Evolutionary conservation across 768 basidiomycete species (phyloP), one percentile per base, ranked within the genome.

Genomic region (Suillus luteus): DNA sequence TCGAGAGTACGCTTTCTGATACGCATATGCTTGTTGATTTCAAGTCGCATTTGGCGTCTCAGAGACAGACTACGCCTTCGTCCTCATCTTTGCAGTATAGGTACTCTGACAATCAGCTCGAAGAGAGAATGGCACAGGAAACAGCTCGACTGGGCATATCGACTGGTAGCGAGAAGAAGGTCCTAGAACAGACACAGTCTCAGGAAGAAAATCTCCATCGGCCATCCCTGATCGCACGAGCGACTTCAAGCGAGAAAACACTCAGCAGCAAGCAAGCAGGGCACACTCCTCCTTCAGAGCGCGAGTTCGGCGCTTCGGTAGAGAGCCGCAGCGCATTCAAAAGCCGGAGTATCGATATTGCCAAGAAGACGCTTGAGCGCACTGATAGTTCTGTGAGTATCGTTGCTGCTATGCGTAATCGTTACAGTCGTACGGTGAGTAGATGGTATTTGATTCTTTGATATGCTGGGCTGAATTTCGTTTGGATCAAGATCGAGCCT

Each of bases 351-450:
- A 66, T 76, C 35, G 78, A 79, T 63, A 66, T 63, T 33, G 68
- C 69, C 5, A 79, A 75, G 46, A 71, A 74, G 60, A 41, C 70
- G 17, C 67, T 85, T 4, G 85, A 88, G 59, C 80, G 84, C 64
- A 79, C 73, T 24, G 85, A 87, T 52, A 84, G 86, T 2, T 81
- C 80, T 7, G 80, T 74, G 46, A 86, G 84, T 67, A 76, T 88
- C 31, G 90, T 93, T 52, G 87, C 90, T 49, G 84, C 85, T 2
- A 86, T 93, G 81, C 82, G 87, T 51, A 83, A 82, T 70, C 84
- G 83, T 58, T 92, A 89, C 67, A 80, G 84, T 24, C 81, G 76
- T 48, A 78, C 74, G 62, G 90, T 91, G 68, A 51, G 87, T 78
- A 12, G 46, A 48, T 64, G 17, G 61, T 67, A 31, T 46, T 22